Evolutionary conservation across 2,329 filamentous ascomycete genomes (phyloP).

Genomic region (Penicillium sp.): DNA sequence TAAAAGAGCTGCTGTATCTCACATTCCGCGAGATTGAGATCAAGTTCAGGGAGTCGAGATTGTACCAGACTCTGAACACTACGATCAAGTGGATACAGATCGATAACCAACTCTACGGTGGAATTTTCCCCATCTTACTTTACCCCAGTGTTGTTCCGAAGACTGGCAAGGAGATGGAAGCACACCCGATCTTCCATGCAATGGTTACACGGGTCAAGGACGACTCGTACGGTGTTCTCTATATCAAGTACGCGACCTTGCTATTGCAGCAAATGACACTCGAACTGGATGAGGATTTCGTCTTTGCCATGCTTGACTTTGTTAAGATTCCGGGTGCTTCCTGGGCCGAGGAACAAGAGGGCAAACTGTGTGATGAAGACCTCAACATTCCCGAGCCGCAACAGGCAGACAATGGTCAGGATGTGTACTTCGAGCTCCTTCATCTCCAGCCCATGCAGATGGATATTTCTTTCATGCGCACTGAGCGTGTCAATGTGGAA

Average conservation of each 20-base stretch:
- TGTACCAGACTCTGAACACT: slow-evolving; percentile 88
- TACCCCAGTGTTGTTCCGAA: slow-evolving; percentile 98
- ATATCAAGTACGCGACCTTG: slow-evolving; percentile 96
- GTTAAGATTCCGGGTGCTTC: slow-evolving; percentile 87
- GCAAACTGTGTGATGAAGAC: slow-evolving; percentile 82
- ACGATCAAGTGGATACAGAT: slow-evolving; percentile 99
- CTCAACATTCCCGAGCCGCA: slow-evolving; percentile 91
- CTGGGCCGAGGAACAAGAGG: slow-evolving; percentile 80
- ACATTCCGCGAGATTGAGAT: slow-evolving; percentile 89
- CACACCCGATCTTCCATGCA: slow-evolving; percentile 89
- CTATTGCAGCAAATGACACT: slow-evolving; percentile 97
- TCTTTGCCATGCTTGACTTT: slow-evolving; percentile 93
- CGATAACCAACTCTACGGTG: slow-evolving; percentile 96
- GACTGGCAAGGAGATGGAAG: slow-evolving; percentile 92
- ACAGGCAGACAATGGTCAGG: slow-evolving; percentile 78
- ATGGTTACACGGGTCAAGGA: slow-evolving; percentile 95
- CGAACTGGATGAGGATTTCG: slow-evolving; percentile 96
- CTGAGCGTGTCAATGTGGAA: slow-evolving; percentile 92
- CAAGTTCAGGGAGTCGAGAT: slow-evolving; percentile 85
- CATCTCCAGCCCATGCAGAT: slow-evolving; percentile 98
- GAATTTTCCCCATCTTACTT: slow-evolving; percentile 94
- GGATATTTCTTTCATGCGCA: slow-evolving; percentile 94
- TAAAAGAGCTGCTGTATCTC: slow-evolving; percentile 89
- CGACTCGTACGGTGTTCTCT: slow-evolving; percentile 94
- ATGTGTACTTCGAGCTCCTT: slow-evolving; percentile 96